These are phyloP conservation scores for Entomortierella parvispora DNA, from an alignment of 192 early-diverging fungal genomes.

Conservation along the genomic window DNA sequence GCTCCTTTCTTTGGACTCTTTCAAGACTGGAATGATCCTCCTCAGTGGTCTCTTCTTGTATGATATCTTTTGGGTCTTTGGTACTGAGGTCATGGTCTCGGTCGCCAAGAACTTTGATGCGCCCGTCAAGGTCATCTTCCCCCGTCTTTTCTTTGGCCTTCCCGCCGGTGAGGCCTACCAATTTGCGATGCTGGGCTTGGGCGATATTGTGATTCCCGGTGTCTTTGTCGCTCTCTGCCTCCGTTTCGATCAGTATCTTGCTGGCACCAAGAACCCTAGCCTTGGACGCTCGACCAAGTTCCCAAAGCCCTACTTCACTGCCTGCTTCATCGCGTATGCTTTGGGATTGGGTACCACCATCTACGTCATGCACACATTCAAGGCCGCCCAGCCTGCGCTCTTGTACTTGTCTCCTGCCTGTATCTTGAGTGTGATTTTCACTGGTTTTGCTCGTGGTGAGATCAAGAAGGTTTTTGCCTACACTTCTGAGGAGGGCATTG, in stretches of 20 bases:
- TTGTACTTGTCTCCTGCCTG: conserved; percentile 98
- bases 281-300: conserved; percentile 71
- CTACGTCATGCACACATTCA: conserved; percentile 93
- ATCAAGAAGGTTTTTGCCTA: conserved; percentile 72
- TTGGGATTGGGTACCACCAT: conserved; percentile 90
- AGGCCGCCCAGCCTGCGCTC: conserved; percentile 96
- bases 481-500: conserved; percentile 67
- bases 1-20: conserved; percentile 91
- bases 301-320: conserved; percentile 88
- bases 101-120: conserved; percentile 97
- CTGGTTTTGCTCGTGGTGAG: conserved; percentile 74
- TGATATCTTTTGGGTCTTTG: conserved; percentile 99
- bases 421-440: conserved; percentile 82
- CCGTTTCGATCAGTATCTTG: conserved; percentile 86
- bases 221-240: conserved; percentile 93
- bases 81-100: conserved; percentile 97
- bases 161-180: conserved; percentile 53
- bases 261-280: conserved; percentile 65
- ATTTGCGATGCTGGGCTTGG: conserved; percentile 95
- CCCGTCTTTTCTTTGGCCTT: conserved; percentile 72
- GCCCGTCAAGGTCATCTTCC: conserved; percentile 95
- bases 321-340: conserved; percentile 84
- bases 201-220: conserved; percentile 97
- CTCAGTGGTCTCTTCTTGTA: conserved; percentile 93
- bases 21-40: conserved; percentile 96